Evolutionary conservation across 140 eudicot genomes (phyloP), one percentile per base, ranked within the genome.

Genomic region (Senecio squalidus): DNA sequence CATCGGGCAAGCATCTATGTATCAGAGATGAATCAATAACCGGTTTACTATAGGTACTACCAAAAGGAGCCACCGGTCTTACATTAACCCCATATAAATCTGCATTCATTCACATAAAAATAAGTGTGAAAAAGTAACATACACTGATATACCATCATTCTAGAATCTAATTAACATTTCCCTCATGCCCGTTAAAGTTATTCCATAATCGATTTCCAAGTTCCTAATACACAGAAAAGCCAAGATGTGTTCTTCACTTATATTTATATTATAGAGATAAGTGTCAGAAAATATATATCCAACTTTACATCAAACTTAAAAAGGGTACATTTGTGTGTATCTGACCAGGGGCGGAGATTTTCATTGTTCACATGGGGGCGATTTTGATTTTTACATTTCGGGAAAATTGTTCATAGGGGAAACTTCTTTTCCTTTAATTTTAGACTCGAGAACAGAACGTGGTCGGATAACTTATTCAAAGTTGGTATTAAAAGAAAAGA

Each of bases 11-110:
- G 64, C 58, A 50, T 26, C 80, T 84, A 74, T 92, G 98, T 40
- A 92, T 66, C 46, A 87, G 73, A 0, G 98, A 85, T 4, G 82
- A 66, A 84, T 92, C 96, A 64, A 75, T 56, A 63, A 56, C 41
- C 0, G 64, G 82, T 70, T 81, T 81, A 47, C 77, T 76, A 64
- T 82, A 70, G 14, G 86, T 77, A 64, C 93, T 82, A 34, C 89
- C 86, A 53, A 84, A 84, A 18, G 98, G 95, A 43, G 94, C 90
- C 53, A 87, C 95, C 0, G 98, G 96, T 66, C 91, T 82, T 29
- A 92, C 77, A 66, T 89, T 73, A 52, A 92, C 76, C 48, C 98
- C 98, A 70, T 92, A 92, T 34, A 92, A 77, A 79, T 87, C 98
- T 92, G 83, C 65, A 72, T 6, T 47, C 55, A 72, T 64, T 38